Evolutionary conservation across 2,329 filamentous ascomycete species (phyloP).

Genomic region (Fusarium nygamai): DNA sequence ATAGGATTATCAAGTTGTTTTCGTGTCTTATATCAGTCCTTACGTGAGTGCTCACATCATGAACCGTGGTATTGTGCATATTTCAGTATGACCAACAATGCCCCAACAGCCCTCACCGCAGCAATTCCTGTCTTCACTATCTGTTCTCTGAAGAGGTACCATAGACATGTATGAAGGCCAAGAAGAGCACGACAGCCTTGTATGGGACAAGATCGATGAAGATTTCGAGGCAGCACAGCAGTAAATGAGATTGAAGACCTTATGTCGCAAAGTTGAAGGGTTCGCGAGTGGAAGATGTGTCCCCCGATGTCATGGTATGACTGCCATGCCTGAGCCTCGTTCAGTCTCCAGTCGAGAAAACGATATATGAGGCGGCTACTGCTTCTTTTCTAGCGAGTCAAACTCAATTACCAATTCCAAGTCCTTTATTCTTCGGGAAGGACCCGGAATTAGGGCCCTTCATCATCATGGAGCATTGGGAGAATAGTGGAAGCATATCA

Average conservation of each 20-base stretch:
- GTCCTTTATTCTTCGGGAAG: slow-evolving; percentile 15
- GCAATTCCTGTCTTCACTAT: background rate
- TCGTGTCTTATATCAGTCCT: background rate
- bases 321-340: background rate
- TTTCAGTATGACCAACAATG: background rate
- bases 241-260: background rate
- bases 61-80: background rate
- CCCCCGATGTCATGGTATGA: background rate
- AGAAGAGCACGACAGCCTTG: slow-evolving; percentile 25
- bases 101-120: background rate
- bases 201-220: slow-evolving; percentile 25
- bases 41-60: background rate
- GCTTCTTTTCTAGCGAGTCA: slow-evolving; percentile 2
- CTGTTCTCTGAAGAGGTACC: too few species aligned
- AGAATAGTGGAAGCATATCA: slow-evolving; percentile 40
- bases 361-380: slow-evolving; percentile 16
- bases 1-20: background rate
- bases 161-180: slow-evolving; percentile 4
- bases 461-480: slow-evolving; percentile 42
- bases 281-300: background rate
- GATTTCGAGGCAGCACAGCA: background rate
- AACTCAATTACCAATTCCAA: slow-evolving; percentile 10
- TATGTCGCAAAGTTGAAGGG: background rate
- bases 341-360: slow-evolving; percentile 22
- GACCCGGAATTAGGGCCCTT: slow-evolving; percentile 41